Evolutionary conservation across 2,329 filamentous ascomycete species (phyloP).

Genomic region (Clonostachys rosea): DNA sequence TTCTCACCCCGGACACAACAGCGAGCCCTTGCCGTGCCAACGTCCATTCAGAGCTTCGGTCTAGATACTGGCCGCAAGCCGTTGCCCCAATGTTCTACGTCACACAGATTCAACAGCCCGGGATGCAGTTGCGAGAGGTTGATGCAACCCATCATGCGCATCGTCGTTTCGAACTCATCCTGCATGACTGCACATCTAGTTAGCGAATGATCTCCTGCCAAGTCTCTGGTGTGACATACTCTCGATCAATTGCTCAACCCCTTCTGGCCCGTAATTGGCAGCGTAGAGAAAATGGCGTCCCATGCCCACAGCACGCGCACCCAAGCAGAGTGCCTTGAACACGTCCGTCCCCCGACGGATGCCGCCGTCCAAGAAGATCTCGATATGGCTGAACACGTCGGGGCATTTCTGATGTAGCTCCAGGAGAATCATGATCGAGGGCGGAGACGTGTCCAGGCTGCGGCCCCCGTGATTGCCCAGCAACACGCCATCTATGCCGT

Average conservation of each 20-base stretch:
- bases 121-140: background rate
- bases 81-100: background rate
- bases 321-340: constrained; percentile 62
- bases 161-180: constrained; percentile 1
- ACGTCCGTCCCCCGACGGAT: constrained; percentile 63
- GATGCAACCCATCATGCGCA: constrained; percentile 1
- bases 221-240: constrained; percentile 26
- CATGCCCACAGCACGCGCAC: constrained; percentile 58
- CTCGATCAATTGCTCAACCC: constrained; percentile 45
- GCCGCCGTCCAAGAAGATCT: constrained; percentile 62
- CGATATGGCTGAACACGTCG: constrained; percentile 49
- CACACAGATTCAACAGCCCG: background rate
- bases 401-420: constrained; percentile 60
- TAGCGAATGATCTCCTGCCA: background rate
- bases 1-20: too few species aligned
- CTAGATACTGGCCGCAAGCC: background rate
- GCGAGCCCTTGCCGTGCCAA: too few species aligned
- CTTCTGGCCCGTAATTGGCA: constrained; percentile 55
- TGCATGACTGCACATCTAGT: background rate
- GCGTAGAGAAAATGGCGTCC: constrained; percentile 58
- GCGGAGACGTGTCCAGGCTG: constrained; percentile 31
- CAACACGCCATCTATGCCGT: constrained; percentile 62
- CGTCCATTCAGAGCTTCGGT: too few species aligned
- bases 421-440: constrained; percentile 28
- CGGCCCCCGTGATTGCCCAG: constrained; percentile 68